Evolutionary conservation across 2,329 filamentous ascomycete genomes (phyloP).

Genomic region (Rutstroemia sydowiana): DNA sequence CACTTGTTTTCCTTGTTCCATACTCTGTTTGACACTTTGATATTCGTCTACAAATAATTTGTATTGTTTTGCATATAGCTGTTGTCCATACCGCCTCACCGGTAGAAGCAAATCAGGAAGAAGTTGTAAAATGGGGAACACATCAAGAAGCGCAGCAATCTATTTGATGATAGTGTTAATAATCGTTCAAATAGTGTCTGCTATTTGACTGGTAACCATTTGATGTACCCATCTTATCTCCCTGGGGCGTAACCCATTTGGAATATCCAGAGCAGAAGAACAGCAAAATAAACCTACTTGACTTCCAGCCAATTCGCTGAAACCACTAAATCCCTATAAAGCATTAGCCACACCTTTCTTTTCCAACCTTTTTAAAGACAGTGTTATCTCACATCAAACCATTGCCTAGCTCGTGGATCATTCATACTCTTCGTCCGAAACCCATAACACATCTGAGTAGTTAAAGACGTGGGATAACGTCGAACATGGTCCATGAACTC

Average conservation of each 20-base stretch:
- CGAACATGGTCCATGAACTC: conserved; percentile 40
- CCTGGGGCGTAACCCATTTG: too few species aligned
- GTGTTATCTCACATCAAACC: not conserved
- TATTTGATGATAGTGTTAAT: too few species aligned
- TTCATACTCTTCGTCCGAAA: conserved; percentile 30
- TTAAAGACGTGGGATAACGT: conserved; percentile 41
- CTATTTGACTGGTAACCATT: too few species aligned
- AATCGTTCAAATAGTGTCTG: too few species aligned
- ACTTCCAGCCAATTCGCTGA: too few species aligned
- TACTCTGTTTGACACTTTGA: not conserved
- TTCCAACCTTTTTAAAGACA: too few species aligned
- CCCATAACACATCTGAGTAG: conserved; percentile 35
- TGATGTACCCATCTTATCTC: too few species aligned
- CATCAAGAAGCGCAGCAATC: conserved; percentile 35
- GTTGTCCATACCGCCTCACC: conserved; percentile 30
- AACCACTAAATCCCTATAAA: too few species aligned
- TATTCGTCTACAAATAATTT: not conserved
- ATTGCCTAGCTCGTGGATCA: conserved; percentile 31
- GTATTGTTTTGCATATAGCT: conserved; percentile 31
- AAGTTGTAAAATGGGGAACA: conserved; percentile 35
- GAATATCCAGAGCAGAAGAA: too few species aligned
- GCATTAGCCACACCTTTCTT: too few species aligned
- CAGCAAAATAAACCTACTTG: too few species aligned
- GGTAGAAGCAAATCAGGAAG: conserved; percentile 38
- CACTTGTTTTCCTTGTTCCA: conserved; percentile 17